Evolutionary conservation across 164 flowering plant species (phyloP), one percentile per base, ranked within the genome.

Genomic region (Malania oleifera): DNA sequence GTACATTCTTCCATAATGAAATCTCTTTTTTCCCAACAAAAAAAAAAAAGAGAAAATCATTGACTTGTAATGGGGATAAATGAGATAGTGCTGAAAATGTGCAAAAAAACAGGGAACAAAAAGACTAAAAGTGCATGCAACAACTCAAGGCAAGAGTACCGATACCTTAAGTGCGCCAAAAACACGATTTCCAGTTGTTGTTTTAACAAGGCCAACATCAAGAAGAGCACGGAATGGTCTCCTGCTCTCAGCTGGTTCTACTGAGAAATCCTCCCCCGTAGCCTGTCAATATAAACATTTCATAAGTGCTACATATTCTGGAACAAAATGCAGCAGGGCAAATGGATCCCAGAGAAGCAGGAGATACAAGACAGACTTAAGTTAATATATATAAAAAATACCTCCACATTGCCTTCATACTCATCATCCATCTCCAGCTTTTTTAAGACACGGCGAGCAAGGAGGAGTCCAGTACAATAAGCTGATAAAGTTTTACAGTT

Each of bases 211-310:
- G 22, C 90, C 90, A 67, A 84, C 90, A 76, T 82, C 87, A 56
- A 84, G 80, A 10, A 84, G 84, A 27, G 90, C 90, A 63, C 87
- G 83, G 85, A 84, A 84, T 17, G 91, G 91, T 68, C 91, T 78
- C 64, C 90, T 67, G 73, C 29, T 73, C 1, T 82, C 91, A 20
- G 81, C 69, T 19, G 91, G 91, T 60, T 84, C 91, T 63, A 84
- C 85, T 15, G 87, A 84, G 67, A 50, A 84, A 61, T 84, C 91
- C 61, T 84, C 91, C 1, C 91, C 91, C 54, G 82, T 59, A 14
- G 85, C 85, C 89, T 81, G 65, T 0, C 8, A 51, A 15, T 2
- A 51, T 0, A 54, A 48, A 7, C 14, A 37, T 49, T 17, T 7
- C 9, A 27, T 6, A 7, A 15, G 18, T 31, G 9, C 35, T 31